Evolutionary conservation across 1,284 basidiomycete species (phyloP).

Genomic region (Macrocybe sp.): DNA sequence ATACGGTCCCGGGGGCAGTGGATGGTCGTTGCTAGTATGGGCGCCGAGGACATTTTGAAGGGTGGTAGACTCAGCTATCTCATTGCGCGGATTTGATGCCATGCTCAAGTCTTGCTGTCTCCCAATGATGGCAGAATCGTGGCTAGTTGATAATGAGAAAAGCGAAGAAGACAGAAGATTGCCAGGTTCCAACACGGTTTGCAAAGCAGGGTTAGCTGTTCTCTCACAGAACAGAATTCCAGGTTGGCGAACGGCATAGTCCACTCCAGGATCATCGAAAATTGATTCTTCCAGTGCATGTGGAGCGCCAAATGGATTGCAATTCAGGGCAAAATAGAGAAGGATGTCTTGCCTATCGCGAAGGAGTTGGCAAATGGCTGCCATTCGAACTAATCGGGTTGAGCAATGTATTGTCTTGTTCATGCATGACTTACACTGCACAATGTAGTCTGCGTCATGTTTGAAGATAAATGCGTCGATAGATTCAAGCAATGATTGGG

Average conservation of each 20-base stretch:
- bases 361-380: conserved; percentile 11
- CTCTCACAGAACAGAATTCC: neutral
- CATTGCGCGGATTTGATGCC: no score
- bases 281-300: conserved; percentile 3
- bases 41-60: no score
- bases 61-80: no score
- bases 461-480: conserved; percentile 10
- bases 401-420: neutral
- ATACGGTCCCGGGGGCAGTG: no score
- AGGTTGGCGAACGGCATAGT: neutral
- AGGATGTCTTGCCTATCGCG: conserved; percentile 11
- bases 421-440: conserved; percentile 12
- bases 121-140: no score
- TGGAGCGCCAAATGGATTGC: conserved; percentile 2
- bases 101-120: no score
- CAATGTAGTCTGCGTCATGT: conserved; percentile 9
- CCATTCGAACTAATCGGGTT: conserved; percentile 12
- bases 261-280: conserved; percentile 6
- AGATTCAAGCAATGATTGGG: conserved; percentile 12
- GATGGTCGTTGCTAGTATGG: no score
- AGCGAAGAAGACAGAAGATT: no score
- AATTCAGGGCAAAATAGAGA: conserved; percentile 12
- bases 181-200: no score
- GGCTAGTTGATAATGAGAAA: no score
- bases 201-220: no score